Conservation (phyloP, 768 basidiomycete genomes). For the Daedaleopsis sinensis region DNA sequence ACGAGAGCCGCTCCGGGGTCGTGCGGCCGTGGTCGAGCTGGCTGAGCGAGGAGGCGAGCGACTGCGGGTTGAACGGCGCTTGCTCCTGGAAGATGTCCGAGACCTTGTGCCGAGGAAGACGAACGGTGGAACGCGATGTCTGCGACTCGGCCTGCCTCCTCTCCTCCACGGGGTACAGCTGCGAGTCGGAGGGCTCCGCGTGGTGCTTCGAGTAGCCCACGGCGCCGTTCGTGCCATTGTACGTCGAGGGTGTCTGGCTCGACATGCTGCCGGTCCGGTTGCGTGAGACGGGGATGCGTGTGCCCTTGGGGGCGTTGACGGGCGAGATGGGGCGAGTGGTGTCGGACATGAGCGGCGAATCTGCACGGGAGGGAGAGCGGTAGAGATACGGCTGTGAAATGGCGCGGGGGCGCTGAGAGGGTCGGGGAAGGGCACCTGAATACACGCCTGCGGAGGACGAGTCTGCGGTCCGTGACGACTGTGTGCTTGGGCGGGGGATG, state of each 20-base stretch:
- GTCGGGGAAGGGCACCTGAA: conserved; percentile 23
- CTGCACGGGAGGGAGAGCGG: conserved; percentile 40
- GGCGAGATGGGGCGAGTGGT: conserved; percentile 32
- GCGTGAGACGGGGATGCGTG: conserved; percentile 53
- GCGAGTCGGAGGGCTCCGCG: conserved; percentile 24
- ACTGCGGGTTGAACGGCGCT: conserved; percentile 57
- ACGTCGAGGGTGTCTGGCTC: conserved; percentile 37
- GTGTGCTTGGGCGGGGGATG: conserved; percentile 51
- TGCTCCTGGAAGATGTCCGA: conserved; percentile 64
- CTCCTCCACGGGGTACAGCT: conserved; percentile 35
- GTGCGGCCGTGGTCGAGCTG: conserved; percentile 34
- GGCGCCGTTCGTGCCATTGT: conserved; percentile 18
- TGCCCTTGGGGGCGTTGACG: conserved; percentile 42
- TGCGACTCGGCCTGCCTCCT: conserved; percentile 24
- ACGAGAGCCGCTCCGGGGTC: conserved; percentile 50
- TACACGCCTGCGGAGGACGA: conserved; percentile 17
- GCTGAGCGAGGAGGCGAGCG: conserved; percentile 45
- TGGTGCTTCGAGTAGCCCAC: conserved; percentile 14
- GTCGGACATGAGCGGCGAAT: conserved; percentile 35
- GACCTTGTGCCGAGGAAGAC: conserved; percentile 37
- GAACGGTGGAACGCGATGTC: conserved; percentile 31
- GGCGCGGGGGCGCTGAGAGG: conserved; percentile 58
- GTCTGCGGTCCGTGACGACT: conserved; percentile 38
- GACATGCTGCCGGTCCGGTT: conserved; percentile 44
- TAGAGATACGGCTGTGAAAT: conserved; percentile 62